phyloP scores from a whole-genome alignment of 345 rosid genomes.

The Nasturtium officinale region DNA sequence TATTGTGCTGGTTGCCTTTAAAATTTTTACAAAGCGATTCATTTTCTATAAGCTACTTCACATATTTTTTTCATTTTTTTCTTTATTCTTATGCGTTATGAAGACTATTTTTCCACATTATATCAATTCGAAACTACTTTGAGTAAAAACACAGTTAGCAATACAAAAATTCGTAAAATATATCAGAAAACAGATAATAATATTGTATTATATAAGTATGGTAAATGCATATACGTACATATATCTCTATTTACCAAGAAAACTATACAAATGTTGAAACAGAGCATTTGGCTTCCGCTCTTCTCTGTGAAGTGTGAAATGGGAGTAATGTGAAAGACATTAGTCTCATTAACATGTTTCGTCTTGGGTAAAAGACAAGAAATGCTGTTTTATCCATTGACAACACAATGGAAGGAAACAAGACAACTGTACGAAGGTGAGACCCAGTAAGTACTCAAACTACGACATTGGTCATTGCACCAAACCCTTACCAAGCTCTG shows the following conservation, averaged over 20 bases:
- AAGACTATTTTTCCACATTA: background rate
- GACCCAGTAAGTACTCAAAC: constrained; percentile 18
- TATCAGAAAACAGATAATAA: background rate
- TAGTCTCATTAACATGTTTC: background rate
- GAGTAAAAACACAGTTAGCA: background rate
- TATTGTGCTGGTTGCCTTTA: background rate
- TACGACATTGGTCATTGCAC: constrained; percentile 23
- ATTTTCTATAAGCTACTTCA: background rate
- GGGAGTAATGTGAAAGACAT: constrained; percentile 27
- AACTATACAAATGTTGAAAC: constrained; percentile 7
- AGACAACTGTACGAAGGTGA: background rate
- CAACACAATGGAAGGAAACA: constrained; percentile 28
- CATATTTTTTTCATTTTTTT: too few relatives aligned
- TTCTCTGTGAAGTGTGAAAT: constrained; percentile 38
- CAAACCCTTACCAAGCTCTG: background rate
- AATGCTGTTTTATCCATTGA: constrained; percentile 28
- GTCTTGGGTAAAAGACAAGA: constrained; percentile 33
- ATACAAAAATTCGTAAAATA: background rate
- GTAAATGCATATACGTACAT: background rate
- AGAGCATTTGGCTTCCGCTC: constrained; percentile 24
- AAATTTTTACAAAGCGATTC: background rate
- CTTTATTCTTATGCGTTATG: too few relatives aligned
- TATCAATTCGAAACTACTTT: background rate
- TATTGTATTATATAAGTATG: background rate
- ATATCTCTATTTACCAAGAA: background rate